Base-by-base conservation (phyloP, 495 filamentous ascomycete genomes). In the Neurospora sp. region DNA sequence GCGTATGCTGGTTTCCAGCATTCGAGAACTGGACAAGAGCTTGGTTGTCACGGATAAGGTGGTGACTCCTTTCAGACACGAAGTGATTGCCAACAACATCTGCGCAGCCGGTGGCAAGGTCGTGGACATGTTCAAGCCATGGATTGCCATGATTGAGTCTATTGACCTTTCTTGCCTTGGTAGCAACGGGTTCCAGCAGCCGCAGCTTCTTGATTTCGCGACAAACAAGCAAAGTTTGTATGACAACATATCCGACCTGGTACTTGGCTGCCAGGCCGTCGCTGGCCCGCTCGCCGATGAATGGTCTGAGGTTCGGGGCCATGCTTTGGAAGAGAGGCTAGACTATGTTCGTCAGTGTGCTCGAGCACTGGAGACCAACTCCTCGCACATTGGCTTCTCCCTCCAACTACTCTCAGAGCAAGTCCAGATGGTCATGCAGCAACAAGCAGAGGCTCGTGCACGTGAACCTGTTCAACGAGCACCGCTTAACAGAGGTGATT, bases 211-310 rank as follows among this genome's bases (percentile, higher is more conserved):
- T 39, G 96, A 98, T 77, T 97, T 97, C 79, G 90, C 89, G 76
- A 86, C 89, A 39, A 93, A 96, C 76, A 98, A 98, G 83, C 96
- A 99, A 79, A 89, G 90, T 73, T 83, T 96, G 40, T 98, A 98
- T 79, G 96, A 98, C 82, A 91, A 92, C 27, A 92, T 97, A 74
- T 93, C 93, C 59, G 96, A 99, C 78, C 87, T 99, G 62, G 82
- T 98, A 14, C 79, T 97, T 23, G 89, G 90, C 72, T 97, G 94
- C 79, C 95, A 98, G 80, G 89, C 90, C 9, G 90, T 98, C 12
- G 91, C 94, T 12, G 92, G 93, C 16, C 95, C 96, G 41, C 84
- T 99, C 39, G 92, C 91, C 12, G 96, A 99, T 79, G 96, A 99
- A 81, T 99, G 96, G 96, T 89, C 94, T 27, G 94, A 96, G 76